phyloP scores from a whole-genome alignment of 257 asterid species.

The Petrea volubilis region DNA sequence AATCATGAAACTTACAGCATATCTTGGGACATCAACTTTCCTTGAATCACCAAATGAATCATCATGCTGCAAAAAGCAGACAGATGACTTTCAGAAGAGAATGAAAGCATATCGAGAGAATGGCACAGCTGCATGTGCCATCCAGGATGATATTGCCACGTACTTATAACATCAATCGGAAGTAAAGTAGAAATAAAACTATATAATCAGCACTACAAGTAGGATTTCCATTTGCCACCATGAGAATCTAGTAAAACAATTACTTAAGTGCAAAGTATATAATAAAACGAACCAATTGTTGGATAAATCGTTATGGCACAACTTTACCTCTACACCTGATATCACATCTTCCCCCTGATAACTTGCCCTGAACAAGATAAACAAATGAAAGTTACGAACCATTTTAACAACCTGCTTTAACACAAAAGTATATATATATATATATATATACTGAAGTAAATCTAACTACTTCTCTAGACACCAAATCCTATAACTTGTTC shows the following conservation, averaged over 20 bases:
- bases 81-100: constrained; percentile 18
- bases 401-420: neutral
- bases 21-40: constrained; percentile 62
- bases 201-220: constrained; percentile 5
- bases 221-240: constrained; percentile 1
- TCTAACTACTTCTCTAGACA: constrained; percentile 13
- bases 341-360: constrained; percentile 27
- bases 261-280: neutral
- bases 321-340: constrained; percentile 41
- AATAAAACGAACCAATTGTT: neutral
- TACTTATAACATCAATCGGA: neutral
- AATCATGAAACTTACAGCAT: constrained; percentile 72
- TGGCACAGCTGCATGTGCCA: neutral
- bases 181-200: constrained; percentile 4
- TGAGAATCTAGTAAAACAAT: neutral
- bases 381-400: constrained; percentile 11
- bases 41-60: constrained; percentile 33
- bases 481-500: neutral
- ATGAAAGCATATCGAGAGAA: constrained; percentile 10
- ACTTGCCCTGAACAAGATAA: constrained; percentile 35
- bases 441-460: neutral
- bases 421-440: neutral
- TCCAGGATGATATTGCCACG: neutral
- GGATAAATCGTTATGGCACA: constrained; percentile 5
- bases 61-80: constrained; percentile 49